Conservation (phyloP, 768 basidiomycete species). For the Leccinum truebloodii region DNA sequence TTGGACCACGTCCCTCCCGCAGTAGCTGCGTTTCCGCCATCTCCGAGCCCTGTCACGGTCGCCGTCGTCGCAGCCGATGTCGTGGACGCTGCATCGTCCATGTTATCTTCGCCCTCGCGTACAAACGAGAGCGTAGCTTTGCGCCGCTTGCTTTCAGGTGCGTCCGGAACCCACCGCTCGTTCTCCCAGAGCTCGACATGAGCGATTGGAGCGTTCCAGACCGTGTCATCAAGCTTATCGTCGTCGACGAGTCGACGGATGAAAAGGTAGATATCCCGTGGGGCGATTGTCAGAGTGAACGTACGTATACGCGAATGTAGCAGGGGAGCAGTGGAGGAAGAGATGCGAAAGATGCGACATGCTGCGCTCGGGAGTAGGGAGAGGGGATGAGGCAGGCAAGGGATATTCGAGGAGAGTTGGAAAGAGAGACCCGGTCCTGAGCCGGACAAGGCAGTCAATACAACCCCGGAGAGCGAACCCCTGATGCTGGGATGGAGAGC, state of each 20-base stretch:
- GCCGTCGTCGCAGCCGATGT: background rate
- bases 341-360: background rate
- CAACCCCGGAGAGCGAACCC: background rate
- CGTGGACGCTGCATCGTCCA: background rate
- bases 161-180: background rate
- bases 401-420: conserved; percentile 11
- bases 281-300: background rate
- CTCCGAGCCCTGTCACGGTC: background rate
- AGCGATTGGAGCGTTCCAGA: background rate
- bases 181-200: conserved; percentile 2
- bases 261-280: background rate
- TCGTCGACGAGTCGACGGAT: background rate
- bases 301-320: background rate
- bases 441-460: conserved; percentile 10
- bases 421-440: conserved; percentile 22
- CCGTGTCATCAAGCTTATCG: background rate
- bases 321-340: background rate
- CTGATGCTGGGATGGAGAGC: conserved; percentile 16
- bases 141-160: background rate
- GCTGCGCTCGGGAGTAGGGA: background rate
- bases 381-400: conserved; percentile 6
- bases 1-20: conserved; percentile 17
- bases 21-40: background rate
- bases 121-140: background rate
- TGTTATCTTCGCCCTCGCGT: background rate